Conservation (phyloP, 2,329 filamentous ascomycete genomes). For the Helotiales sp. region DNA sequence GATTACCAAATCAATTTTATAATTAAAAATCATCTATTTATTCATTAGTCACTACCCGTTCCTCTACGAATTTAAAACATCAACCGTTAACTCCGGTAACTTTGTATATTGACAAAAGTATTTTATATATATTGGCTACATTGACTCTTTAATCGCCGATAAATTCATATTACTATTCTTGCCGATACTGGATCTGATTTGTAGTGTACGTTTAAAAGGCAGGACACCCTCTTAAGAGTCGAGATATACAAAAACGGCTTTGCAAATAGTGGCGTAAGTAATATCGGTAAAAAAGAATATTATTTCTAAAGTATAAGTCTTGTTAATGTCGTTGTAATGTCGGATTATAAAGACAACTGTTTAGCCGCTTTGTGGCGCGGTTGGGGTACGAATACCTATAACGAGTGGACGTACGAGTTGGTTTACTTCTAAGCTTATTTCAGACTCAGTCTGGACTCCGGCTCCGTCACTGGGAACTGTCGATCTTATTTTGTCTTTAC, state of each 20-base stretch:
- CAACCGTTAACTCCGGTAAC: slow-evolving; percentile 31
- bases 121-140: slow-evolving; percentile 28
- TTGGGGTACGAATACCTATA: background rate
- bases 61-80: slow-evolving; percentile 19
- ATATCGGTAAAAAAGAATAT: background rate
- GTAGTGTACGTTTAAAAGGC: background rate
- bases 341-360: slow-evolving; percentile 25
- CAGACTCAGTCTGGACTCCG: background rate
- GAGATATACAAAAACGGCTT: background rate
- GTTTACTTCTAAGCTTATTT: background rate
- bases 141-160: slow-evolving; percentile 25
- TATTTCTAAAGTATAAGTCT: background rate
- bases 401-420: background rate
- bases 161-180: slow-evolving; percentile 29
- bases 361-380: slow-evolving; percentile 9
- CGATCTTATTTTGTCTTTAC: slow-evolving; percentile 1
- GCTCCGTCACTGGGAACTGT: background rate
- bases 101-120: slow-evolving; percentile 30
- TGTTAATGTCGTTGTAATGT: background rate
- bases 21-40: background rate
- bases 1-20: background rate
- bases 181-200: slow-evolving; percentile 25
- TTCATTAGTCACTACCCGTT: background rate
- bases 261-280: background rate
- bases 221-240: background rate